phyloP scores from a whole-genome alignment of 2,329 filamentous ascomycete genomes.

The Biscogniauxia sp. region DNA sequence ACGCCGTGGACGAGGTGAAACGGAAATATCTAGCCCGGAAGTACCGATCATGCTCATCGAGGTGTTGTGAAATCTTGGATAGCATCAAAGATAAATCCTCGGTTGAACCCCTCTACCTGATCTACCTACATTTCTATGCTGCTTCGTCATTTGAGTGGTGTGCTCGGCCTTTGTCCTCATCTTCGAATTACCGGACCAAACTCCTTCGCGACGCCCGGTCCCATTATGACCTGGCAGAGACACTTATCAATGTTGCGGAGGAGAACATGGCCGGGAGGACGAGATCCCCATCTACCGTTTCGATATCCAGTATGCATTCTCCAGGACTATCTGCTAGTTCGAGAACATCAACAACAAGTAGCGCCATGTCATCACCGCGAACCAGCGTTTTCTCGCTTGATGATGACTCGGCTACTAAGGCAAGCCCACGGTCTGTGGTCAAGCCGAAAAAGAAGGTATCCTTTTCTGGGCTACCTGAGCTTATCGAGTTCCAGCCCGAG shows the following conservation, averaged over 20 bases:
- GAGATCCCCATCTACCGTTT: constrained; percentile 37
- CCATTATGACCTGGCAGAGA: constrained; percentile 50
- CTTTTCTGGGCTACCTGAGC: constrained; percentile 36
- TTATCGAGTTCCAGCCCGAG: constrained; percentile 36
- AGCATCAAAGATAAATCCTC: constrained; percentile 42
- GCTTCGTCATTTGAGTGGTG: constrained; percentile 58
- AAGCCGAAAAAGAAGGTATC: constrained; percentile 43
- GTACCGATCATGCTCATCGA: constrained; percentile 52
- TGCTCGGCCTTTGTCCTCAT: constrained; percentile 46
- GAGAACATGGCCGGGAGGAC: constrained; percentile 35
- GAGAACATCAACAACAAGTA: constrained; percentile 45
- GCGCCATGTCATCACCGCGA: constrained; percentile 44
- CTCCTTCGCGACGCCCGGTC: constrained; percentile 51
- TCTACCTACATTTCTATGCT: constrained; percentile 62
- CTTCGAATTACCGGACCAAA: constrained; percentile 44
- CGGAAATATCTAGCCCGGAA: constrained; percentile 48
- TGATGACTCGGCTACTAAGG: constrained; percentile 14
- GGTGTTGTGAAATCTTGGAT: constrained; percentile 53
- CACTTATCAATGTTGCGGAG: constrained; percentile 48
- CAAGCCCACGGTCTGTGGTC: constrained; percentile 6
- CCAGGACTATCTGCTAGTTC: constrained; percentile 47
- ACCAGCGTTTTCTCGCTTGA: constrained; percentile 39
- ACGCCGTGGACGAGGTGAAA: constrained; percentile 52
- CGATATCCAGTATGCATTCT: constrained; percentile 43
- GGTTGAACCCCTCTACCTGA: constrained; percentile 53